phyloP scores from a whole-genome alignment of 75 land plant genomes.

The Adiantum capillusveneris region DNA sequence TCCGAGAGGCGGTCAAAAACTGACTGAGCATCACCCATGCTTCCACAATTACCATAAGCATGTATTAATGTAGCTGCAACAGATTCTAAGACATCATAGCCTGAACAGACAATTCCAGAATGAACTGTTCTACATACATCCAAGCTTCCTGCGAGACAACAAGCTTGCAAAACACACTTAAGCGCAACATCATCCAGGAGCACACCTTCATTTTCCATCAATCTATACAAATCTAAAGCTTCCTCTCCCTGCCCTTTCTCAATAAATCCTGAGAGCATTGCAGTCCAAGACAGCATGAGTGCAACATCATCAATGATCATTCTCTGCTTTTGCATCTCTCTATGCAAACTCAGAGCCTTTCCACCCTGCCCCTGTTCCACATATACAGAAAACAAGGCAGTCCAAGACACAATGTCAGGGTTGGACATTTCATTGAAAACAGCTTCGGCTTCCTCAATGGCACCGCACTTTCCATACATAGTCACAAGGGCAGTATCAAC shows the following conservation, averaged over 20 bases:
- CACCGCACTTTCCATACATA: neutral
- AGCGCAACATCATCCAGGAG: neutral
- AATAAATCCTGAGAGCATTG: neutral
- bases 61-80: neutral
- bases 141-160: neutral
- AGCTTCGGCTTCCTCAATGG: neutral
- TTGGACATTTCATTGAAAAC: neutral
- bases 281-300: neutral
- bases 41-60: conserved; percentile 28
- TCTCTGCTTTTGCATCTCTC: conserved; percentile 10
- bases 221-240: neutral
- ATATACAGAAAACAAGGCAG: neutral
- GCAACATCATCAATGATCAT: neutral
- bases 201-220: neutral
- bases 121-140: neutral
- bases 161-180: conserved; percentile 1
- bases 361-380: conserved; percentile 4
- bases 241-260: neutral
- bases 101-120: neutral
- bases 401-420: neutral
- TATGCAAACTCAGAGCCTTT: conserved; percentile 8
- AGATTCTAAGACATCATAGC: neutral
- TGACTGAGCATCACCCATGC: conserved; percentile 1
- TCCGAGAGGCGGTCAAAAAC: neutral
- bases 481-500: neutral